Percentiles rank a stretch among this genome's conserved stretches.
Evolutionary conservation across 2,329 filamentous ascomycete genomes (phyloP).

Genomic region (Neoarthrinium moseri): DNA sequence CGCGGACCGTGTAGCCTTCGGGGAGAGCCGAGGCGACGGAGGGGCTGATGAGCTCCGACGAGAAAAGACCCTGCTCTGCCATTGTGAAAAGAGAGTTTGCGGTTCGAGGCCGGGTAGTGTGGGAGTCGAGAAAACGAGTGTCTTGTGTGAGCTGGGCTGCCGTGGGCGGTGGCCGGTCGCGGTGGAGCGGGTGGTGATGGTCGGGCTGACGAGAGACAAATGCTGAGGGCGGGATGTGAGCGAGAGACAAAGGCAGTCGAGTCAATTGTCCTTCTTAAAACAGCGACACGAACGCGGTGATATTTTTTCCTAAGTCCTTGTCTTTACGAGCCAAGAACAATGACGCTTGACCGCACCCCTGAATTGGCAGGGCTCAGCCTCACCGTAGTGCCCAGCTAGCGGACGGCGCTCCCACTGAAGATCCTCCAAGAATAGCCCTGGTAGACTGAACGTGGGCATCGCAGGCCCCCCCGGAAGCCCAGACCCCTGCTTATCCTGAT

Average conservation of each 20-base stretch:
- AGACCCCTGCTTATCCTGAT: too few species aligned
- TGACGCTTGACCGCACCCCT: not conserved
- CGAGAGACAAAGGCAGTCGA: slow-evolving; percentile 1
- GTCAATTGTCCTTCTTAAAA: not conserved
- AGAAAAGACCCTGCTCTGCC: slow-evolving; percentile 68
- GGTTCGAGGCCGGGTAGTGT: not conserved
- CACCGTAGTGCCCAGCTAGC: not conserved
- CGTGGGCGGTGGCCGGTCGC: too few species aligned
- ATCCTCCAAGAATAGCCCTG: too few species aligned
- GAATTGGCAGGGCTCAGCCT: slow-evolving; percentile 1
- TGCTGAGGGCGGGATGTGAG: not conserved
- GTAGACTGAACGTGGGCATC: too few species aligned
- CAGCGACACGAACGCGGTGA: not conserved
- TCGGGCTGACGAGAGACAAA: not conserved
- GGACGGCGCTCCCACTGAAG: too few species aligned
- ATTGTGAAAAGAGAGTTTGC: slow-evolving; percentile 25
- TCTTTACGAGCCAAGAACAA: not conserved
- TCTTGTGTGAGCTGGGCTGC: too few species aligned
- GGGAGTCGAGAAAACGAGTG: not conserved
- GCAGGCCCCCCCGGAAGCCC: too few species aligned
- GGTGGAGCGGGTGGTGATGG: too few species aligned
- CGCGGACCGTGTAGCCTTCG: slow-evolving; percentile 77
- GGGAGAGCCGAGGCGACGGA: slow-evolving; percentile 72
- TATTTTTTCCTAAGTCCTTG: not conserved
- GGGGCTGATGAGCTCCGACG: slow-evolving; percentile 72